A percentile compares a stretch with the other conserved stretches of the same genome.
Conservation (phyloP, 805 yeast genomes). For the Wickerhamiella lipophila region DNA sequence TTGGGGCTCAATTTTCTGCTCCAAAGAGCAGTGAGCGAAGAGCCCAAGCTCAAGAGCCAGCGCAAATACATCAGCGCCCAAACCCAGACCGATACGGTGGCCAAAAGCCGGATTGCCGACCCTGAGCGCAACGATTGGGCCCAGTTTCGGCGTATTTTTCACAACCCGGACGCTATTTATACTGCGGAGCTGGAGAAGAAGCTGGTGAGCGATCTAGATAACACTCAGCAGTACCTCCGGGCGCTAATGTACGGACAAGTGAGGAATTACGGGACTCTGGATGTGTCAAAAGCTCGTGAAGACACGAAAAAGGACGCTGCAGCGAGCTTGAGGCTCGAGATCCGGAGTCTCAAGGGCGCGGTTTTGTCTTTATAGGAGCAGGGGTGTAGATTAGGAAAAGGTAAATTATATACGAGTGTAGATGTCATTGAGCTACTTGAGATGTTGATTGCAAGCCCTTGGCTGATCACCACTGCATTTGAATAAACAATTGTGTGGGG, state of each 20-base stretch:
- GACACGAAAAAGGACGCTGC: background rate
- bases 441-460: too few species aligned
- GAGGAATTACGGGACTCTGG: background rate
- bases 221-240: conserved; percentile 9
- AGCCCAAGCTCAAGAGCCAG: conserved; percentile 18
- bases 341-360: conserved; percentile 6
- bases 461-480: too few species aligned
- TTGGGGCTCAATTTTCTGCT: conserved; percentile 21
- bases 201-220: background rate
- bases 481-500: too few species aligned
- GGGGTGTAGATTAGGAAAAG: too few species aligned
- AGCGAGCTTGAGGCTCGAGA: background rate
- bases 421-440: too few species aligned
- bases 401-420: too few species aligned
- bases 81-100: conserved; percentile 21
- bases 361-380: conserved; percentile 18
- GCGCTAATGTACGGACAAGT: conserved; percentile 8
- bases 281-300: background rate
- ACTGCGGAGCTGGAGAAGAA: conserved; percentile 7
- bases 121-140: conserved; percentile 10
- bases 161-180: background rate
- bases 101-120: background rate
- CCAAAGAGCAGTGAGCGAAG: conserved; percentile 15
- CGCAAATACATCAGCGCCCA: conserved; percentile 22
- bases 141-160: conserved; percentile 1